Percentiles rank a stretch among this genome's conserved stretches.
These are phyloP conservation scores for Aureobasidium musti DNA, from an alignment of 2,329 filamentous ascomycete genomes.

Conservation along the genomic window DNA sequence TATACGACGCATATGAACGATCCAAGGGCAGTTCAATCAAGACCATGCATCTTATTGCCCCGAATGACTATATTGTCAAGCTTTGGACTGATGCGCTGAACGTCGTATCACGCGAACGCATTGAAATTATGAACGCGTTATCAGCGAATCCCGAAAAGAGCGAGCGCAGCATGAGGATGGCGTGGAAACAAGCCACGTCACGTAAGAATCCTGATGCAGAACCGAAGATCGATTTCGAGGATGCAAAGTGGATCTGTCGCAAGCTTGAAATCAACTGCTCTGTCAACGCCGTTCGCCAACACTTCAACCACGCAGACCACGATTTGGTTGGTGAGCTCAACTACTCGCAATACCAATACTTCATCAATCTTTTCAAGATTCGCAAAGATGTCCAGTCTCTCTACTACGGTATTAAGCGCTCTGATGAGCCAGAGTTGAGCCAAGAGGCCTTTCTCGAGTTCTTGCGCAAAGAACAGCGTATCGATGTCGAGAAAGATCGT, in stretches of 20 bases:
- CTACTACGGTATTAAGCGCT: constrained; percentile 59
- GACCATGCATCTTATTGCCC: constrained; percentile 83
- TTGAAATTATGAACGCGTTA: constrained; percentile 85
- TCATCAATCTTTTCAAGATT: constrained; percentile 80
- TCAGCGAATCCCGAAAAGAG: constrained; percentile 75
- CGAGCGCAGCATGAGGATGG: constrained; percentile 65
- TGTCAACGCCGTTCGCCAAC: constrained; percentile 68
- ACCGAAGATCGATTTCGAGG: constrained; percentile 73
- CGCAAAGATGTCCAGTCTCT: constrained; percentile 77
- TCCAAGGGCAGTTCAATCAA: constrained; percentile 71
- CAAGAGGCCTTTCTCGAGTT: constrained; percentile 74
- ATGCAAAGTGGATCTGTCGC: constrained; percentile 80
- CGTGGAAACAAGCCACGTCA: constrained; percentile 80
- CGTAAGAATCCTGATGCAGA: constrained; percentile 63
- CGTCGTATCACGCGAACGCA: constrained; percentile 79
- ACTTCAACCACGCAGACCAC: constrained; percentile 73
- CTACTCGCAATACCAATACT: constrained; percentile 78
- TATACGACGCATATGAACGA: constrained; percentile 77
- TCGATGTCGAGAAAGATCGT: constrained; percentile 69
- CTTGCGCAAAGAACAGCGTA: constrained; percentile 69
- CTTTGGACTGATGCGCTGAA: constrained; percentile 85
- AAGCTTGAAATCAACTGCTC: constrained; percentile 91
- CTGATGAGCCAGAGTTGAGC: constrained; percentile 62
- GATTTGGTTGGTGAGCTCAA: constrained; percentile 66
- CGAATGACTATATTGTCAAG: constrained; percentile 68